Base-by-base conservation (phyloP, 2,329 filamentous ascomycete species). In the Colletotrichum sp. region DNA sequence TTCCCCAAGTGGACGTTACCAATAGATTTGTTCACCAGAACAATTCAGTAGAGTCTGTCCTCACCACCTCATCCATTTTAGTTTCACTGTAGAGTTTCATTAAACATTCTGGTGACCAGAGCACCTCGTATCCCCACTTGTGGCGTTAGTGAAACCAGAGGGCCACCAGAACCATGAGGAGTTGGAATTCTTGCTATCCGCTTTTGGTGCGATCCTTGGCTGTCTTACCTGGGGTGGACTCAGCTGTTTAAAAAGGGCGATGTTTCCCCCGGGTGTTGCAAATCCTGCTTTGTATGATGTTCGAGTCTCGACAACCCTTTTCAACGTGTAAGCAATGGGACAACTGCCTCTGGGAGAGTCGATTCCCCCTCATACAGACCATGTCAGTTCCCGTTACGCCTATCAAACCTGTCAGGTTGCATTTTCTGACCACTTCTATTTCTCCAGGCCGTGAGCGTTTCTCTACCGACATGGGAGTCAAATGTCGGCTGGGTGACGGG, bases 401-500 rank as follows among this genome's bases (percentile, higher is more conserved):
- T 22, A 5, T 48, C n/a, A n/a, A 69, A 75, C 28, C 75, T 26
- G 1, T 8, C 10, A 10, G 13, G 13, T 60, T 52, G n/a, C 30
- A 39, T 55, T 12, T 36, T 10, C 57, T 57, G 28, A 52, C n/a
- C 6, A 12, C 2, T 22, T 6, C 44, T 12, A 5, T 13, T 5
- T 10, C 72, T 30, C 26, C 8, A 98, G 96, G 97, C 97, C 78
- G 95, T 99, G 78, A 99, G 96, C 84, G 96, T 98, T 57, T 99
- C 97, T 16, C 88, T 99, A 26, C 97, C 97, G 55, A 98, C 96
- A 85, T 99, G 97, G 97, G 90, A 90, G 78, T 90, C 96, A 78
- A 99, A 98, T 81, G 89, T 99, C 44, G 96, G 92, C 55, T 99
- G 99, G 82, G 97, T 99, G 84, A 95, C 99, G 84, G 96, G 96